Percentiles rank a stretch among this genome's conserved stretches.
These are phyloP conservation scores for Syzygium aromaticum DNA, from an alignment of 345 rosid species.

Conservation along the genomic window DNA sequence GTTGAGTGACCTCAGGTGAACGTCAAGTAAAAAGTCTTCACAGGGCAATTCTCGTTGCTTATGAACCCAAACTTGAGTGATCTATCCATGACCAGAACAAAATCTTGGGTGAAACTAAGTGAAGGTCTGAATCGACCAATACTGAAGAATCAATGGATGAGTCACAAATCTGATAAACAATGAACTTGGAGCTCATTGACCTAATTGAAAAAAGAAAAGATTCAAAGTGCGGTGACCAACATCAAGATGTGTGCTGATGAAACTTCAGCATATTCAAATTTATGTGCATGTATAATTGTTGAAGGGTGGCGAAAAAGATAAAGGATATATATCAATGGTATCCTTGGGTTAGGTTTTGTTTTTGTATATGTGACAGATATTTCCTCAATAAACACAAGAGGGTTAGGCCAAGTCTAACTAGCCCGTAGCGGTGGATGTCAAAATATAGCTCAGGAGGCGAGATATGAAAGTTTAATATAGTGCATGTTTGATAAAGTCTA, in stretches of 20 bases:
- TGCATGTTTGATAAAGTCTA: not conserved
- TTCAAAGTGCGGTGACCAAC: not conserved
- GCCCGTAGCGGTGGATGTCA: not conserved
- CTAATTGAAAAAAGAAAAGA: not conserved
- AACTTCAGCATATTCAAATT: not conserved
- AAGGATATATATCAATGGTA: not conserved
- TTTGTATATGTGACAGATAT: not conserved
- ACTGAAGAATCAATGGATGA: not conserved
- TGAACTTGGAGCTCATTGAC: not conserved
- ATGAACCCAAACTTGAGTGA: not conserved
- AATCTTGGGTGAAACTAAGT: not conserved
- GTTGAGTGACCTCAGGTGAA: not conserved
- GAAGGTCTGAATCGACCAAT: not conserved
- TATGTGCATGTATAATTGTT: not conserved
- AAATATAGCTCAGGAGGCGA: not conserved
- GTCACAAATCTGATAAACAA: not conserved
- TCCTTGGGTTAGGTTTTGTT: not conserved
- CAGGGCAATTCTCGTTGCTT: not conserved
- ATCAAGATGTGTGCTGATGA: not conserved
- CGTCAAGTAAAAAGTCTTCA: not conserved
- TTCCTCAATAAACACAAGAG: not conserved
- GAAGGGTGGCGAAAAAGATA: not conserved
- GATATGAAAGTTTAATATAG: not conserved
- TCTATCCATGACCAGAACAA: not conserved
- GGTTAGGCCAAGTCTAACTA: not conserved